Percentiles rank a stretch among this genome's conserved stretches.
phyloP scores from a whole-genome alignment of 192 early-diverging fungal species.

The Spizellomyces punctatus region DNA sequence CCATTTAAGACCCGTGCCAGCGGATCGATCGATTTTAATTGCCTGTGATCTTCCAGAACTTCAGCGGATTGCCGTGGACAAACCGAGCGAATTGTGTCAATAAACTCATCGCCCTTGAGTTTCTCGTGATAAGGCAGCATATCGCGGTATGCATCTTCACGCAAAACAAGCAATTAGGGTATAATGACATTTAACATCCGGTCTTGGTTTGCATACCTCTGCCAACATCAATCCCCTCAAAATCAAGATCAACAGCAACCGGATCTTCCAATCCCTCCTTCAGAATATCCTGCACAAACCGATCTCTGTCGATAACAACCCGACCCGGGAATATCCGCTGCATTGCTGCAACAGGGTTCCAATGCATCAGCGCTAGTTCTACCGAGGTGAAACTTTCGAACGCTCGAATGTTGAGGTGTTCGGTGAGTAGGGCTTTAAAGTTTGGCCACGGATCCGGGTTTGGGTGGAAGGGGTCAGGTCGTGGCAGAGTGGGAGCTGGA shows the following conservation, averaged over 20 bases:
- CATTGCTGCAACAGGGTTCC: slow-evolving; percentile 25
- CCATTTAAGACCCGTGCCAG: no score
- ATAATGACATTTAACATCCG: no score
- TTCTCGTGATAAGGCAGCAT: no score
- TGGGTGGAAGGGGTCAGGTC: slow-evolving; percentile 15
- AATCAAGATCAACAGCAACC: neutral
- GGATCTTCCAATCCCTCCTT: neutral
- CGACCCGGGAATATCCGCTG: neutral
- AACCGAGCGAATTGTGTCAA: no score
- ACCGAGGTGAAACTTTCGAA: neutral
- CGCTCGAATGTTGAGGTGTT: neutral
- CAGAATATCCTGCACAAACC: neutral
- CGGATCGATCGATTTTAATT: no score
- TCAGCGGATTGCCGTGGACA: no score
- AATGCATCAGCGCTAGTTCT: slow-evolving; percentile 14
- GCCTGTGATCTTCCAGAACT: no score
- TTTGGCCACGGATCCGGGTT: slow-evolving; percentile 20
- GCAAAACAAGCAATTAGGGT: no score
- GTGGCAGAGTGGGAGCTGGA: slow-evolving; percentile 14
- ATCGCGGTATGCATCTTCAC: no score
- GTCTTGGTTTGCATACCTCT: no score
- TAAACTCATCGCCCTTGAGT: no score
- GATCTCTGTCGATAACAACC: neutral
- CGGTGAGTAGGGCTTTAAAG: slow-evolving; percentile 3
- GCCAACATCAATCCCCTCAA: no score